phyloP scores from a whole-genome alignment of 2,329 filamentous ascomycete species.

The Cryphonectria radicalis region DNA sequence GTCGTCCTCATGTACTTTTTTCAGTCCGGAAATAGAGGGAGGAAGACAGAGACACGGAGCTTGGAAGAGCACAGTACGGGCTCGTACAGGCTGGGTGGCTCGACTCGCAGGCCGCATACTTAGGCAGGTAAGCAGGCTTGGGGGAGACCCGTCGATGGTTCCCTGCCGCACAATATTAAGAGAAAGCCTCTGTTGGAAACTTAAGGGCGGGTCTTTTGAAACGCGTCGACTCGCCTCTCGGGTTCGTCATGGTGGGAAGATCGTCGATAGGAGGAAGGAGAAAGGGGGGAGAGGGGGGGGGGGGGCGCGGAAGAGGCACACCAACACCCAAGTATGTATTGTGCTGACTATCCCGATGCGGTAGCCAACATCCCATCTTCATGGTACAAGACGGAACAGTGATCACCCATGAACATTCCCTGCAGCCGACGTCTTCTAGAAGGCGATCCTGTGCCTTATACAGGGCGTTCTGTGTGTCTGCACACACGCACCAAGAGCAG shows the following conservation, averaged over 20 bases:
- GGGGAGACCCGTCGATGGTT: background rate
- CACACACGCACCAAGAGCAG: background rate
- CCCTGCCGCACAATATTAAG: background rate
- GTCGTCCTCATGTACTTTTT: background rate
- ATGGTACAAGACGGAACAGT: background rate
- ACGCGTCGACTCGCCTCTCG: background rate
- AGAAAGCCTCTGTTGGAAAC: background rate
- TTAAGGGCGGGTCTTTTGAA: background rate
- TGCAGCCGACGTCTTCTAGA: conserved; percentile 3
- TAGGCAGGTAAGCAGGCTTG: background rate
- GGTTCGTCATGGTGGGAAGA: background rate
- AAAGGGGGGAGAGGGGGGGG: too few species aligned
- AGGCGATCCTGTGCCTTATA: background rate
- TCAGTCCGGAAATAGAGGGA: background rate
- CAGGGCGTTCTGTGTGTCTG: background rate
- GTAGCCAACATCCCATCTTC: too few species aligned
- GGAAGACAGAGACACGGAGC: background rate
- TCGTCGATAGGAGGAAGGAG: background rate
- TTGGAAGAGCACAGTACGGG: background rate
- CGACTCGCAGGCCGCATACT: background rate
- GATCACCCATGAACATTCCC: background rate
- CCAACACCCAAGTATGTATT: background rate
- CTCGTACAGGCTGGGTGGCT: background rate
- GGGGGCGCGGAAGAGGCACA: background rate
- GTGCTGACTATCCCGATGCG: too few species aligned